Evolutionary conservation across 441 rosid species (phyloP), one percentile per base, ranked within the genome.

Genomic region (Pelargonium myrrhifolium): DNA sequence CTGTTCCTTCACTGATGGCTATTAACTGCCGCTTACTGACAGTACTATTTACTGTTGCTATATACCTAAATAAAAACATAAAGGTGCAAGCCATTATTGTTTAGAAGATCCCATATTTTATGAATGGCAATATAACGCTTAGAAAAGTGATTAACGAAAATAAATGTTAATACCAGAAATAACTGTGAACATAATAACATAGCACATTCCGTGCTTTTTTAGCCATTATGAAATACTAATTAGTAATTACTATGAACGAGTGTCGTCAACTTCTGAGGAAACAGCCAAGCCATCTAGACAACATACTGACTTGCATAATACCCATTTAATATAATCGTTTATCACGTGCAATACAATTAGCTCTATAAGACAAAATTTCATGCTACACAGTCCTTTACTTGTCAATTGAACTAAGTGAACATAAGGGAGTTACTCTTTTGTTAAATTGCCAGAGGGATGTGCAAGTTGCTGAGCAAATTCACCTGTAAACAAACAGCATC

Each of bases 381-480:
- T 17, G 21, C 21, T 51, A 51, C 6, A 17, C 18, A 15, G 58
- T 51, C 58, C 55, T 49, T 51, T 51, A 51, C 5, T 51, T 51
- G 21, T 15, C 58, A 51, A 9, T 17, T 51, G 18, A 51, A 49
- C 56, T 15, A 49, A n/a, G 56, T 7, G 64, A 40, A 10, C 24
- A 60, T 0, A 49, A 24, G 75, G 17, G 49, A 68, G 69, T 82
- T 79, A 89, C 97, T 93, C 96, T 78, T 89, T 93, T 0, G 83
- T 79, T 62, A 93, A 84, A 66, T 84, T 84, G 45, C 89, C 82
- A 24, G 97, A 90, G 76, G 98, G 98, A 80, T 90, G 98, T 65
- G 97, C 78, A 63, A 93, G 80, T 49, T 78, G 70, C 77, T 89
- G 93, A 22, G 97, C 89, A 81, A 93, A 93, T 70, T 90, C 95